Evolutionary conservation across 768 basidiomycete species (phyloP).

Genomic region (Erythrobasidium yunnanense): DNA sequence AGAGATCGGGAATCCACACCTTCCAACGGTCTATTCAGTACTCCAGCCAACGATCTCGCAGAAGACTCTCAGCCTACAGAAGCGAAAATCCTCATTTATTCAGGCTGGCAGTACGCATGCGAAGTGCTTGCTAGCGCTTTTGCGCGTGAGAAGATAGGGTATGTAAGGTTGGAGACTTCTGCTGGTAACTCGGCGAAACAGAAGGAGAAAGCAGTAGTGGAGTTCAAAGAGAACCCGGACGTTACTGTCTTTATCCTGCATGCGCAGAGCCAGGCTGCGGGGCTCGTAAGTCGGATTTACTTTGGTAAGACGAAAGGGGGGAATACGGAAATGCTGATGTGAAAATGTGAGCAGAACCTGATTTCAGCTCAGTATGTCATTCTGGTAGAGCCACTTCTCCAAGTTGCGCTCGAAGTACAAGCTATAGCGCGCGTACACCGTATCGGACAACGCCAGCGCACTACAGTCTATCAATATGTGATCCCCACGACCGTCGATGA

Average conservation of each 20-base stretch:
- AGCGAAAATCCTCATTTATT: slow-evolving; percentile 37
- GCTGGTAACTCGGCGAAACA: slow-evolving; percentile 22
- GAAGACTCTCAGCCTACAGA: slow-evolving; percentile 9
- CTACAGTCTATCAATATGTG: slow-evolving; percentile 34
- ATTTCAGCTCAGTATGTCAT: slow-evolving; percentile 29
- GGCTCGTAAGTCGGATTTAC: slow-evolving; percentile 21
- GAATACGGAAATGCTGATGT: too few relatives aligned
- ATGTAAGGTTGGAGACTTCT: slow-evolving; percentile 32
- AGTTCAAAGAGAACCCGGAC: slow-evolving; percentile 31
- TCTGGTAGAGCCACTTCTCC: slow-evolving; percentile 36
- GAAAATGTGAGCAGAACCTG: too few relatives aligned
- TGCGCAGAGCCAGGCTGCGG: slow-evolving; percentile 33
- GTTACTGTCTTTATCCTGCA: slow-evolving; percentile 35
- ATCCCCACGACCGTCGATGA: slow-evolving; percentile 32
- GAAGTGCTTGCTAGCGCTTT: slow-evolving; percentile 25
- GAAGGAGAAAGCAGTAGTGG: slow-evolving; percentile 32
- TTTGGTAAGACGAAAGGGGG: too few relatives aligned
- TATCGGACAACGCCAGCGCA: slow-evolving; percentile 33
- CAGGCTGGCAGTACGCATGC: slow-evolving; percentile 16
- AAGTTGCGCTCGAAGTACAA: slow-evolving; percentile 33
- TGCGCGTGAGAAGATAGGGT: slow-evolving; percentile 29
- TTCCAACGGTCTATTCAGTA: too few relatives aligned
- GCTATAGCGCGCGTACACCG: slow-evolving; percentile 33
- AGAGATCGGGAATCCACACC: too few relatives aligned
- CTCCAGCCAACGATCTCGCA: background rate